phyloP scores from a whole-genome alignment of 306 rosid species.

The Argentina anserina region DNA sequence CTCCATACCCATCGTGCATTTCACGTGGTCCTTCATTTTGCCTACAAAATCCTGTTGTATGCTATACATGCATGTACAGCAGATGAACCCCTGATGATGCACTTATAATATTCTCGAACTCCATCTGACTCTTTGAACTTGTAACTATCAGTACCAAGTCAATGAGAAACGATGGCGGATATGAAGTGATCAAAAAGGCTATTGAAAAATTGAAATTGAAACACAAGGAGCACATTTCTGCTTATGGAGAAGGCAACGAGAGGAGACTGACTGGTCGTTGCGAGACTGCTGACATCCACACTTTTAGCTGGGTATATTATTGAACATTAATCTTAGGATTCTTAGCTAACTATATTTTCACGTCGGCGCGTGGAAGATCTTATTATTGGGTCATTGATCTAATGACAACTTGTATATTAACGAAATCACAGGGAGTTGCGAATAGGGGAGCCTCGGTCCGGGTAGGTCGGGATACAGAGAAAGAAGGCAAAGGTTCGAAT shows the following conservation, averaged over 20 bases:
- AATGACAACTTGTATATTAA: not conserved
- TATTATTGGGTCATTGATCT: not conserved
- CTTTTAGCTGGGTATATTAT: slow-evolving; percentile 46
- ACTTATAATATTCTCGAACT: not conserved
- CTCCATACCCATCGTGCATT: too few relatives aligned
- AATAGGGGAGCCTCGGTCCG: slow-evolving; percentile 55
- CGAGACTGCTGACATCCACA: slow-evolving; percentile 57
- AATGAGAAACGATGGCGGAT: slow-evolving; percentile 44
- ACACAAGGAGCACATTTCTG: slow-evolving; percentile 49
- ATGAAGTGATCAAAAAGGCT: slow-evolving; percentile 47
- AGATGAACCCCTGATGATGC: too few relatives aligned
- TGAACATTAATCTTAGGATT: too few relatives aligned
- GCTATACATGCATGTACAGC: too few relatives aligned
- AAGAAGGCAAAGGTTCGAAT: slow-evolving; percentile 45
- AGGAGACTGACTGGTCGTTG: slow-evolving; percentile 58
- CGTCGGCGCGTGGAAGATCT: not conserved
- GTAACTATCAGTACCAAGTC: slow-evolving; percentile 41
- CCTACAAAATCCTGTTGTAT: too few relatives aligned
- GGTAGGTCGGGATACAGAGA: slow-evolving; percentile 54
- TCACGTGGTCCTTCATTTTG: too few relatives aligned
- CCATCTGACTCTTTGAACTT: too few relatives aligned
- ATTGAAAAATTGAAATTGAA: slow-evolving; percentile 41
- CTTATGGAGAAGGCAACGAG: slow-evolving; percentile 56
- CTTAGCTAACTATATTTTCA: not conserved
- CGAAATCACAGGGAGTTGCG: slow-evolving; percentile 46